Evolutionary conservation across 495 filamentous ascomycete genomes (phyloP).

Genomic region (Penicillium chermesinum): DNA sequence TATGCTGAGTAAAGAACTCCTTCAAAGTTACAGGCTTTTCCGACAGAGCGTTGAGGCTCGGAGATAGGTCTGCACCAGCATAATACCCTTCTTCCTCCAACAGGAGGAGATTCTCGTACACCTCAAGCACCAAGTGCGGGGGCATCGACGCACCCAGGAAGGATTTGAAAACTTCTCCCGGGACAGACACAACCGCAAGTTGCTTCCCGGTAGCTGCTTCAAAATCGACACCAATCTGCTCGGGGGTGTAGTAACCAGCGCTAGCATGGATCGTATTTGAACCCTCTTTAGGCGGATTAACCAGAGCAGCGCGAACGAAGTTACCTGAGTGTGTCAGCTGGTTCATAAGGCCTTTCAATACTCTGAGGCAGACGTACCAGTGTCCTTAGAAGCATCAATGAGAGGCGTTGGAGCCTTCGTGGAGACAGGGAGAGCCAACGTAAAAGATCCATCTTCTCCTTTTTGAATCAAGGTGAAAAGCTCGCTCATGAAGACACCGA

Average conservation of each 20-base stretch:
- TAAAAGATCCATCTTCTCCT: conserved; percentile 14
- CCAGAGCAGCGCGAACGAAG: conserved; percentile 20
- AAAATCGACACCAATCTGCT: conserved; percentile 47
- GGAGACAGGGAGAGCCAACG: conserved; percentile 12
- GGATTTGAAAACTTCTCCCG: conserved; percentile 38
- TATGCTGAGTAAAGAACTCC: too few species aligned
- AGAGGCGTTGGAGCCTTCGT: conserved; percentile 43
- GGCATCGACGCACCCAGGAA: conserved; percentile 46
- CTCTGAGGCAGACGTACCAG: conserved; percentile 34
- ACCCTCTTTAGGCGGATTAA: too few species aligned
- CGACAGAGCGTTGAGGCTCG: too few species aligned
- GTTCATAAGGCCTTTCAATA: conserved; percentile 4
- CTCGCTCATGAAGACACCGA: conserved; percentile 43
- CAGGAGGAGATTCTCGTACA: conserved; percentile 50
- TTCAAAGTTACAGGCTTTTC: too few species aligned
- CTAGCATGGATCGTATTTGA: too few species aligned
- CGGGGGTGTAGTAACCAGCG: conserved; percentile 43
- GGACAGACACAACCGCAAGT: conserved; percentile 47
- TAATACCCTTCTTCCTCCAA: conserved; percentile 50
- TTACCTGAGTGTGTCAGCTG: conserved; percentile 19
- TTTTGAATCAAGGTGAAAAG: conserved; percentile 18
- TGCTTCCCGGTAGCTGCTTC: too few species aligned
- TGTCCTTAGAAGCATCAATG: conserved; percentile 48
- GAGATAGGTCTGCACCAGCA: conserved; percentile 28
- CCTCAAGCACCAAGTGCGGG: conserved; percentile 38